phyloP scores from a whole-genome alignment of 176 grass and related monocot species.

The Oropetium thomaeum region DNA sequence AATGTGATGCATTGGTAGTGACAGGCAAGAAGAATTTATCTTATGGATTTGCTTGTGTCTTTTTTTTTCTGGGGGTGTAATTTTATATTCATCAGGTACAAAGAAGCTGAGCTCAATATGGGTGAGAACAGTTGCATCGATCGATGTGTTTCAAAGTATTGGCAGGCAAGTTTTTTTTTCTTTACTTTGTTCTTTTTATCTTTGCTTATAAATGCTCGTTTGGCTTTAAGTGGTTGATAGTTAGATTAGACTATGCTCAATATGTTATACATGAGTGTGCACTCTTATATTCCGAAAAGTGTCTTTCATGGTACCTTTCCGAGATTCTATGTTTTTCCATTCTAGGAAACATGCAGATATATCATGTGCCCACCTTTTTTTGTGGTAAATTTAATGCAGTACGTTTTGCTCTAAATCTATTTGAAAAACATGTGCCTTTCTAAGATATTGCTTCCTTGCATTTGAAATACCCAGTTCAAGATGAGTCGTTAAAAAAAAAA shows the following conservation, averaged over 20 bases:
- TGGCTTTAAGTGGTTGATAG: slow-evolving; percentile 6
- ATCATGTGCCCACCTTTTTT: not conserved
- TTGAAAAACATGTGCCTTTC: not conserved
- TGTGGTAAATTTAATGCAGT: not conserved
- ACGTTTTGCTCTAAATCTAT: not conserved
- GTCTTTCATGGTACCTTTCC: slow-evolving; percentile 1
- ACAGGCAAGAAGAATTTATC: not conserved
- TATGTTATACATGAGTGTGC: not conserved
- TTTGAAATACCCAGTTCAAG: not conserved
- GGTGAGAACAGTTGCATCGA: slow-evolving; percentile 99
- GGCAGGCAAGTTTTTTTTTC: slow-evolving; percentile 61
- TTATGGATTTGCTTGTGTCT: not conserved
- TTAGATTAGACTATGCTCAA: not conserved
- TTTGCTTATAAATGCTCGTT: not conserved
- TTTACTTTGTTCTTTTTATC: not conserved
- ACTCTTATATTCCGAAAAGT: not conserved
- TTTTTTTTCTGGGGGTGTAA: not conserved
- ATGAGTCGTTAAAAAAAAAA: too few relatives aligned
- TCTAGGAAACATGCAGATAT: not conserved
- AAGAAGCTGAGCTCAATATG: slow-evolving; percentile 97
- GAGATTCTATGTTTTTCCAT: not conserved
- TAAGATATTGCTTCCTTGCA: not conserved
- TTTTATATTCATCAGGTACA: slow-evolving; percentile 58
- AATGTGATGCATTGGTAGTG: slow-evolving; percentile 3
- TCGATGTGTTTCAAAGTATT: slow-evolving; percentile 94